phyloP scores from a whole-genome alignment of 2,329 filamentous ascomycete species.

The Colletotrichum chrysophilum region DNA sequence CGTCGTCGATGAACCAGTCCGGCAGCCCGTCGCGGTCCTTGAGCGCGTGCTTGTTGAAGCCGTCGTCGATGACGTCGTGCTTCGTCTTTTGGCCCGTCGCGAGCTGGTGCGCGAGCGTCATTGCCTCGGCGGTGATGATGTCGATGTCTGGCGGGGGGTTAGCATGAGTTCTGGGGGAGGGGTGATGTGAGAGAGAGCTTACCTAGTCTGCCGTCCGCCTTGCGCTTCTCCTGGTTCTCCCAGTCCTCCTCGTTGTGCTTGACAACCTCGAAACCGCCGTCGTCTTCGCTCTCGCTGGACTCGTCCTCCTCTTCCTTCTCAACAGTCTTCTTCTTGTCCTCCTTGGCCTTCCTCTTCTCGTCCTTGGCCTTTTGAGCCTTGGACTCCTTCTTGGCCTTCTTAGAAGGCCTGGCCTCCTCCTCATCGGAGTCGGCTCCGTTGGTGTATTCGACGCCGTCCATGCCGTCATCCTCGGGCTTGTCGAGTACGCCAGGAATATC shows the following conservation, averaged over 20 bases:
- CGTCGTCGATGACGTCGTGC: constrained; percentile 84
- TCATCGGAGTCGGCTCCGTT: constrained; percentile 1
- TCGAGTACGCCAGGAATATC: constrained; percentile 74
- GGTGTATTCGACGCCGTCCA: constrained; percentile 32
- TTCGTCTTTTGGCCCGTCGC: constrained; percentile 84
- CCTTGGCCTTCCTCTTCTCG: constrained; percentile 29
- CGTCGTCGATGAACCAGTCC: constrained; percentile 98
- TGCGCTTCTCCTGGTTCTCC: constrained; percentile 69
- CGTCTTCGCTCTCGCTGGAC: constrained; percentile 39
- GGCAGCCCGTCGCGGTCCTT: constrained; percentile 90
- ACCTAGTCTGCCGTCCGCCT: constrained; percentile 68
- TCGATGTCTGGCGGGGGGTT: constrained; percentile 73
- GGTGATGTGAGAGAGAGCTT: constrained; percentile 28
- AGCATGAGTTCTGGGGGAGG: constrained; percentile 11
- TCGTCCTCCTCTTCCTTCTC: constrained; percentile 30
- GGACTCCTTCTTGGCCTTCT: constrained; percentile 33
- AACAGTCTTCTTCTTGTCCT: constrained; percentile 45
- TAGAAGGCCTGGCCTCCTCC: constrained; percentile 16
- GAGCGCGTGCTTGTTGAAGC: constrained; percentile 91
- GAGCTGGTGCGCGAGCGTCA: constrained; percentile 93
- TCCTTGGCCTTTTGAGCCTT: constrained; percentile 23
- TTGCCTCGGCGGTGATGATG: constrained; percentile 98
- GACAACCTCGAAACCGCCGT: constrained; percentile 66
- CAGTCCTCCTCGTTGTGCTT: constrained; percentile 63
- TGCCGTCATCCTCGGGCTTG: constrained; percentile 41